Evolutionary conservation across 1,139 yeast genomes (phyloP).

Genomic region (Wickerhamomyces sp.): DNA sequence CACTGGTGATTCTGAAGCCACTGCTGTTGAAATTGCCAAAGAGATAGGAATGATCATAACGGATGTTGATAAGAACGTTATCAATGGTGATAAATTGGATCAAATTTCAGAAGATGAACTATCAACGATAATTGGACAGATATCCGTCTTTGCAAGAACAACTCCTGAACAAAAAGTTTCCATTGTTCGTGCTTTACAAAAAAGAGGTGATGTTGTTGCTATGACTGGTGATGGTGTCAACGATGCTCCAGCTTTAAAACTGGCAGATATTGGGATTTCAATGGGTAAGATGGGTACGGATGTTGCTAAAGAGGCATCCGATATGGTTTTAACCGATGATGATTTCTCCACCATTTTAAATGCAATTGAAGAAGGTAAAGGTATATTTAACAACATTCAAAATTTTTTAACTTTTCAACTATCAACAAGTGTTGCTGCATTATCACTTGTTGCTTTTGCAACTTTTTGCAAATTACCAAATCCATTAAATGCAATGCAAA

Average conservation of each 20-base stretch:
- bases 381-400: slow-evolving; percentile 90
- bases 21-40: slow-evolving; percentile 86
- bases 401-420: slow-evolving; percentile 91
- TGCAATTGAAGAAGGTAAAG: slow-evolving; percentile 96
- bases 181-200: slow-evolving; percentile 86
- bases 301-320: slow-evolving; percentile 98
- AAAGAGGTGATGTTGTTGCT: slow-evolving; percentile 92
- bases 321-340: slow-evolving; percentile 95
- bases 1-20: slow-evolving; percentile 91
- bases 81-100: slow-evolving; percentile 83
- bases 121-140: slow-evolving; percentile 69
- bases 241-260: slow-evolving; percentile 97
- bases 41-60: slow-evolving; percentile 88
- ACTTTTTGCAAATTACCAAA: slow-evolving; percentile 86
- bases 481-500: slow-evolving; percentile 98
- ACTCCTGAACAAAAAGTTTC: slow-evolving; percentile 94
- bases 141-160: slow-evolving; percentile 91
- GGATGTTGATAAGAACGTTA: slow-evolving; percentile 55
- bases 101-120: slow-evolving; percentile 62
- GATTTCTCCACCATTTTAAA: slow-evolving; percentile 88
- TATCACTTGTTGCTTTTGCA: slow-evolving; percentile 80
- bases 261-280: slow-evolving; percentile 95
- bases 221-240: slow-evolving; percentile 99
- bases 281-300: slow-evolving; percentile 98
- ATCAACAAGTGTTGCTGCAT: slow-evolving; percentile 92